Percentiles rank a stretch among this genome's conserved stretches.
Conservation (phyloP, 805 yeast species). For the Ogataea paradorogensis region DNA sequence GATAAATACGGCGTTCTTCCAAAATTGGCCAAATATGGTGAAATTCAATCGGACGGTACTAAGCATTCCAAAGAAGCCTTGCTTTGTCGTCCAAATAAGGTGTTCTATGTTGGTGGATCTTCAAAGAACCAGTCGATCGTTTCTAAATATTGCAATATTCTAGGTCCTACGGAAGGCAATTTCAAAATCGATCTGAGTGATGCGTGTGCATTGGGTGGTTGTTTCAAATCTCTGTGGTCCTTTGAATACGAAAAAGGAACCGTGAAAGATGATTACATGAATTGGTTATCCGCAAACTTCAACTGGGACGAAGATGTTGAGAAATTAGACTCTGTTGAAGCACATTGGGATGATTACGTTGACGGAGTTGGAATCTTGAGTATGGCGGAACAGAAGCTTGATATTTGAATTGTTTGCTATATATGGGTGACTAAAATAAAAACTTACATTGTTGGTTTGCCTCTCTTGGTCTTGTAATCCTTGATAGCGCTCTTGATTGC, state of each 20-base stretch:
- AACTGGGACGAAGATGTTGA: conserved; percentile 48
- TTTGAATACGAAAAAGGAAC: conserved; percentile 33
- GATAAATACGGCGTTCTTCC: conserved; percentile 20
- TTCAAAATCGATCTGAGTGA: conserved; percentile 74
- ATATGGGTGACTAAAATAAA: neutral
- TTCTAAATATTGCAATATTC: conserved; percentile 61
- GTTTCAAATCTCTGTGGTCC: conserved; percentile 81
- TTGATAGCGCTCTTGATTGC: conserved; percentile 97
- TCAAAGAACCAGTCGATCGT: conserved; percentile 70
- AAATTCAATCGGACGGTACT: conserved; percentile 48
- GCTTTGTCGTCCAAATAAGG: conserved; percentile 58
- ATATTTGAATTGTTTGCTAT: conserved; percentile 7
- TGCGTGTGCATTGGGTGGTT: conserved; percentile 93
- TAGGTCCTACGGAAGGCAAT: conserved; percentile 66
- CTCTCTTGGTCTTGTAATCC: conserved; percentile 86
- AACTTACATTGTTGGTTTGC: conserved; percentile 46
- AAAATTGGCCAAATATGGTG: conserved; percentile 37
- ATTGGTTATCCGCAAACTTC: conserved; percentile 45
- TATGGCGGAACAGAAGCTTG: conserved; percentile 37
- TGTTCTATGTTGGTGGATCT: conserved; percentile 87
- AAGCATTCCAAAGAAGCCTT: conserved; percentile 42
- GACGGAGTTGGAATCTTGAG: conserved; percentile 53
- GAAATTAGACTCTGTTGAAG: conserved; percentile 35
- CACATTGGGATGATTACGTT: conserved; percentile 48
- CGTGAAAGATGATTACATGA: conserved; percentile 34